Conservation (phyloP, 2,329 filamentous ascomycete genomes). For the Emmonsiellopsis sp. region DNA sequence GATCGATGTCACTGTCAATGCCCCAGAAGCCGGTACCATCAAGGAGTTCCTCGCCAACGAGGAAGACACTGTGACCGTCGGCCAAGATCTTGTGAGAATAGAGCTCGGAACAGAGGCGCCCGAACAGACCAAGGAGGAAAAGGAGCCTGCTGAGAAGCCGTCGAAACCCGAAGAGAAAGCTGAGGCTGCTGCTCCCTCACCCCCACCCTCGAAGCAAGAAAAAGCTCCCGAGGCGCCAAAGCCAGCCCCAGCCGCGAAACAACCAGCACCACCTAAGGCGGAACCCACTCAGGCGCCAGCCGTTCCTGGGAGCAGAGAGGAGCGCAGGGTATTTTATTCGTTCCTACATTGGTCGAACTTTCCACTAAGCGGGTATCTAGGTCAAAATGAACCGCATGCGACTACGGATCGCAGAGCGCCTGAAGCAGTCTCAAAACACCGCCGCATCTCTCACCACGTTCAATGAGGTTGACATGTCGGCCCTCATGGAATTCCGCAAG, state of each 20-base stretch:
- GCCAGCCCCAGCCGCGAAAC: constrained; percentile 14
- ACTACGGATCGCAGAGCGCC: constrained; percentile 86
- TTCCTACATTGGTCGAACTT: constrained; percentile 1
- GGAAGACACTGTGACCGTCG: constrained; percentile 90
- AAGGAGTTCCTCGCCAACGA: constrained; percentile 86
- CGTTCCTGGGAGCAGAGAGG: constrained; percentile 64
- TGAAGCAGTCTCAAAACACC: constrained; percentile 99
- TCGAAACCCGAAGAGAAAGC: constrained; percentile 31
- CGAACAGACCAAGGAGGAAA: constrained; percentile 41
- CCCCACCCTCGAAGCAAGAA: constrained; percentile 24
- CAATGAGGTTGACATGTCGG: constrained; percentile 99
- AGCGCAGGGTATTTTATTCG: constrained; percentile 63
- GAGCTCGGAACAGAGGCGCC: constrained; percentile 57
- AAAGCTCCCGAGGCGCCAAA: constrained; percentile 25
- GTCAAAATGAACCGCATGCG: constrained; percentile 99
- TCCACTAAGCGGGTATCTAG: constrained; percentile 33
- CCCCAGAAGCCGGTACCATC: constrained; percentile 79
- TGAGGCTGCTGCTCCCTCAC: constrained; percentile 13
- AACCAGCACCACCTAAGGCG: constrained; percentile 8
- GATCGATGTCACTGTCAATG: constrained; percentile 97
- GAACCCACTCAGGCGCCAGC: constrained; percentile 15
- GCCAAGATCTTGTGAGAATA: constrained; percentile 79
- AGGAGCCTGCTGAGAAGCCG: constrained; percentile 45
- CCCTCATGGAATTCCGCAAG: constrained; percentile 93
- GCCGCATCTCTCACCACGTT: constrained; percentile 95